These are phyloP conservation scores for Mycena kentingensis DNA, from an alignment of 768 basidiomycete genomes.

Conservation along the genomic window DNA sequence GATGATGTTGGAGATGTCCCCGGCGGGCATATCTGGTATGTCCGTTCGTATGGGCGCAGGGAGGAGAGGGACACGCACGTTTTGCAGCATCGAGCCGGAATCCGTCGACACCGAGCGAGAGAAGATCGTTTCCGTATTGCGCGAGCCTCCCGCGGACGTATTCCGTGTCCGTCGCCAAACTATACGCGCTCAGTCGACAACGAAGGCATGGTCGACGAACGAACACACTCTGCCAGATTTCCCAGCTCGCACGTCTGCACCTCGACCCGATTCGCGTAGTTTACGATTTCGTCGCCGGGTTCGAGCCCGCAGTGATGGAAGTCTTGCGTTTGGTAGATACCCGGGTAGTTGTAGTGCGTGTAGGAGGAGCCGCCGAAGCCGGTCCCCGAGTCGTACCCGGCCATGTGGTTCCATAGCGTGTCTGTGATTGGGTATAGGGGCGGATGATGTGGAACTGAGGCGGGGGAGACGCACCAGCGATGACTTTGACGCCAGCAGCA, in stretches of 20 bases:
- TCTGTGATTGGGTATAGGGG: constrained; percentile 32
- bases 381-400: constrained; percentile 46
- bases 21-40: constrained; percentile 51
- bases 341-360: too few species aligned
- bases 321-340: too few species aligned
- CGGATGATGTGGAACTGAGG: not conserved
- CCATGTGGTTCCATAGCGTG: constrained; percentile 71
- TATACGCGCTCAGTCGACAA: too few species aligned
- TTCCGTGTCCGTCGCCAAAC: constrained; percentile 63
- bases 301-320: constrained; percentile 68
- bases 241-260: constrained; percentile 59
- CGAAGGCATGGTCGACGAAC: too few species aligned
- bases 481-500: constrained; percentile 58
- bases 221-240: constrained; percentile 53
- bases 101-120: constrained; percentile 64
- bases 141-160: constrained; percentile 61
- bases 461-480: constrained; percentile 40
- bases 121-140: constrained; percentile 57
- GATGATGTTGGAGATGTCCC: constrained; percentile 57
- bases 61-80: constrained; percentile 37
- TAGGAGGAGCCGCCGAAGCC: too few species aligned
- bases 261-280: constrained; percentile 54
- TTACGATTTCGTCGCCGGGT: constrained; percentile 51
- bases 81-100: constrained; percentile 69
- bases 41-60: not conserved